phyloP scores from a whole-genome alignment of 768 basidiomycete species.

The Lactifluus echinatus region DNA sequence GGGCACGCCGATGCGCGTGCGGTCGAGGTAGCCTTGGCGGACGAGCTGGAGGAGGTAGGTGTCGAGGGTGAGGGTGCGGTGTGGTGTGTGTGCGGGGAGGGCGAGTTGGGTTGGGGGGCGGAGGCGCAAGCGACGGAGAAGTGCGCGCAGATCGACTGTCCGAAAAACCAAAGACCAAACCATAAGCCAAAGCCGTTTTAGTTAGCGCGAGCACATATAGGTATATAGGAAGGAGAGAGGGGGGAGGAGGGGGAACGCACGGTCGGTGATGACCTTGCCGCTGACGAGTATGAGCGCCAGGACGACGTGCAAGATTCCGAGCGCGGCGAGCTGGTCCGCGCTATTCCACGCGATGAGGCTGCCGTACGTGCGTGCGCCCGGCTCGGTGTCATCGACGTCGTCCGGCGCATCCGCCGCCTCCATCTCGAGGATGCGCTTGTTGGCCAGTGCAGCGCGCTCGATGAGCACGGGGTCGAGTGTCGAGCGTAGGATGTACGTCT shows the following conservation, averaged over 20 bases:
- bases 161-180: too few relatives aligned
- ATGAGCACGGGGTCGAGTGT: slow-evolving; percentile 54
- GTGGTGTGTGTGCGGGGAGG: slow-evolving; percentile 42
- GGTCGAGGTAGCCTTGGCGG: slow-evolving; percentile 74
- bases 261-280: slow-evolving; percentile 63
- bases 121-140: slow-evolving; percentile 64
- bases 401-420: slow-evolving; percentile 43
- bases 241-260: slow-evolving; percentile 36
- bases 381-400: slow-evolving; percentile 43
- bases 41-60: slow-evolving; percentile 53
- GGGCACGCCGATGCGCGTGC: slow-evolving; percentile 37
- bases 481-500: slow-evolving; percentile 80
- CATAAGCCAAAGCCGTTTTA: too few relatives aligned
- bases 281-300: slow-evolving; percentile 79
- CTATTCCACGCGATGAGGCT: slow-evolving; percentile 68
- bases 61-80: slow-evolving; percentile 49
- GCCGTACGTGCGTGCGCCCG: slow-evolving; percentile 43
- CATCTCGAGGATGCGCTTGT: slow-evolving; percentile 33
- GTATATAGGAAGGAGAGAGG: background rate
- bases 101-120: slow-evolving; percentile 40
- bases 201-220: too few relatives aligned
- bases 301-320: slow-evolving; percentile 75
- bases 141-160: slow-evolving; percentile 62
- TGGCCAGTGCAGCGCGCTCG: slow-evolving; percentile 46
- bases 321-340: slow-evolving; percentile 52